Percentiles rank a stretch among this genome's conserved stretches.
Conservation (phyloP, 148 eudicot genomes). For the Limonium bicolor region DNA sequence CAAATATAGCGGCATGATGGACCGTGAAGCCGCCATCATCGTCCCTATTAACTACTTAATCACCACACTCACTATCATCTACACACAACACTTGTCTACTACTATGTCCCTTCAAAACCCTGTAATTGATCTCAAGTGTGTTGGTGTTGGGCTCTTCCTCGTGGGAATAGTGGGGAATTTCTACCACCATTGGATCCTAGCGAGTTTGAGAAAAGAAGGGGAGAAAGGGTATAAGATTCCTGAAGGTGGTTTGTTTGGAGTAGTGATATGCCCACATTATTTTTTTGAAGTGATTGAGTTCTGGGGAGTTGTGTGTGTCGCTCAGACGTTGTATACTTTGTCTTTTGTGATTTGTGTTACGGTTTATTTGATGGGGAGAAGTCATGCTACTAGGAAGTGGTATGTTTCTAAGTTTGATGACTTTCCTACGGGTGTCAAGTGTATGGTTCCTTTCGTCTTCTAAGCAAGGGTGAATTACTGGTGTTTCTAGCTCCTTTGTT, state of each 20-base stretch:
- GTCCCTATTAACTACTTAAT: conserved; percentile 15
- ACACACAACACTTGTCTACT: conserved; percentile 18
- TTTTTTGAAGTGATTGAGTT: conserved; percentile 37
- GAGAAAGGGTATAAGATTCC: conserved; percentile 50
- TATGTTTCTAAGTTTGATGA: conserved; percentile 51
- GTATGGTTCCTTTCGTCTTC: conserved; percentile 42
- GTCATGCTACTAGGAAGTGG: conserved; percentile 56
- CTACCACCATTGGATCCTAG: conserved; percentile 30
- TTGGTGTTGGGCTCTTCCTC: conserved; percentile 20
- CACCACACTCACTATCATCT: conserved; percentile 20
- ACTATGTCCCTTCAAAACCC: conserved; percentile 20
- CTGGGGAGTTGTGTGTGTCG: conserved; percentile 33
- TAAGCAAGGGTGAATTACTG: conserved; percentile 11
- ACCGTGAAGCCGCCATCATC: conserved; percentile 10
- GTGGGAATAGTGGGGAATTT: conserved; percentile 32
- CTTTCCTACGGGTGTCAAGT: conserved; percentile 39
- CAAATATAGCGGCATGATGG: conserved; percentile 29
- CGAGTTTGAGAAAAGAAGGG: conserved; percentile 19
- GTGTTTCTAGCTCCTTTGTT: not conserved
- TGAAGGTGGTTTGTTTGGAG: conserved; percentile 35
- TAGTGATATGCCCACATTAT: conserved; percentile 54
- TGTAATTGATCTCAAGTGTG: conserved; percentile 17
- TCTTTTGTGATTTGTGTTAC: conserved; percentile 18
- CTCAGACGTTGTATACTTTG: conserved; percentile 34
- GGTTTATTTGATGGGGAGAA: conserved; percentile 42